A percentile compares a stretch with the other conserved stretches of the same genome.
Conservation (phyloP, 768 basidiomycete species). For the Pleurotus citrinopileatus region DNA sequence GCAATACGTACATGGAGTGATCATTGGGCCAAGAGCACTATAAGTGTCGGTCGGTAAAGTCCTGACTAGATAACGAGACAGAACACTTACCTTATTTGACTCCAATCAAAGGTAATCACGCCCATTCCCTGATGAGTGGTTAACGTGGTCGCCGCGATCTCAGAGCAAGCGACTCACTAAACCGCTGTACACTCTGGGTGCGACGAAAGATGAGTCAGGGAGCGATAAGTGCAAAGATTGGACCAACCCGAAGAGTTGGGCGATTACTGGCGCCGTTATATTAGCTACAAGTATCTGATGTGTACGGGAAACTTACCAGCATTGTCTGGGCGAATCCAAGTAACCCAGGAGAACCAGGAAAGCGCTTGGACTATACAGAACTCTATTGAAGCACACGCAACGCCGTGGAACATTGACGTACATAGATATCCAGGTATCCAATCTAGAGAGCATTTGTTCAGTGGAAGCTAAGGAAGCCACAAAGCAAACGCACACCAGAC, state of each 20-base stretch:
- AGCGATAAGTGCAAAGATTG: not conserved
- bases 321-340: slow-evolving; percentile 47
- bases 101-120: slow-evolving; percentile 49
- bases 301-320: slow-evolving; percentile 34
- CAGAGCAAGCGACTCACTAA: slow-evolving; percentile 39
- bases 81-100: slow-evolving; percentile 50
- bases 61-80: not conserved
- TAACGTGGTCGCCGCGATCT: slow-evolving; percentile 30
- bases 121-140: slow-evolving; percentile 41
- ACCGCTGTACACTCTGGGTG: slow-evolving; percentile 35
- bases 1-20: slow-evolving; percentile 35
- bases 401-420: slow-evolving; percentile 17
- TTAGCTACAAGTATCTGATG: not conserved
- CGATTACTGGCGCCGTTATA: slow-evolving; percentile 29
- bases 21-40: slow-evolving; percentile 48
- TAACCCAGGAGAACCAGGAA: slow-evolving; percentile 58
- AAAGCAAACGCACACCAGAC: slow-evolving; percentile 49
- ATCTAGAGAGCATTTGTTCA: slow-evolving; percentile 30
- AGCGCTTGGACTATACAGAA: slow-evolving; percentile 38
- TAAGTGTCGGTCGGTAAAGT: not conserved
- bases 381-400: not conserved
- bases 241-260: slow-evolving; percentile 44
- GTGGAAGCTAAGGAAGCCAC: slow-evolving; percentile 22
- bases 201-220: not conserved
- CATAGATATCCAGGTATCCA: slow-evolving; percentile 41